Evolutionary conservation across 495 filamentous ascomycete species (phyloP), one percentile per base, ranked within the genome.

Genomic region (Lophium mytilinum): DNA sequence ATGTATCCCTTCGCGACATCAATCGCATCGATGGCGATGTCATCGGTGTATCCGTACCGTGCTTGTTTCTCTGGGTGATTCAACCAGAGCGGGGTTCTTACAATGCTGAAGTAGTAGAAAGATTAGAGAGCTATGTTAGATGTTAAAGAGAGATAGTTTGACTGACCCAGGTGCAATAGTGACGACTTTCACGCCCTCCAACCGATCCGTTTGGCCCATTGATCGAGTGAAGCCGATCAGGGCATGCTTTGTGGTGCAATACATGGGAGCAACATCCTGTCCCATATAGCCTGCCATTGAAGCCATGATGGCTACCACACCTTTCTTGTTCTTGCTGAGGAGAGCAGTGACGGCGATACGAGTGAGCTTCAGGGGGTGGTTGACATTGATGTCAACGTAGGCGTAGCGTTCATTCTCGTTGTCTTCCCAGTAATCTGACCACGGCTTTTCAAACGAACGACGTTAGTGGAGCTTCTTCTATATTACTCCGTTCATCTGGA

Each of bases 321-420:
- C 63, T 50, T 62, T 61, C 53, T 69, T 71, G 30, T 66, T 52
- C 10, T 53, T 57, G 0, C 52, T 30, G 12, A 69, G 53, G 14
- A 68, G 55, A 12, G 68, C 58, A 4, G 67, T 58, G 33, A 73
- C 65, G 14, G 70, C 70, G n/a, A 73, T 67, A 10, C 70, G 56
- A 11, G 69, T 68, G 6, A 71, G 50, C 48, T 71, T 68, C 11
- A 72, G 56, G 1, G 67, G 62, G 51, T 73, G 68, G 24, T 35
- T 42, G 36, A 58, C 24, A 39, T 69, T 67, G 58, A 69, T 66
- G 15, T 68, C 64, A 4, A 67, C 19, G 8, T 14, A 14, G 9
- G 36, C 45, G 24, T 69, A 69, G 35, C 47, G 30, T 18, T 69
- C 57, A 15, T 57, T 40, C 30, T 70, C 64, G 3, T 57, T 62